A percentile compares a stretch with the other conserved stretches of the same genome.
These are phyloP conservation scores for Daldinia loculata DNA, from an alignment of 495 filamentous ascomycete species.

Conservation along the genomic window DNA sequence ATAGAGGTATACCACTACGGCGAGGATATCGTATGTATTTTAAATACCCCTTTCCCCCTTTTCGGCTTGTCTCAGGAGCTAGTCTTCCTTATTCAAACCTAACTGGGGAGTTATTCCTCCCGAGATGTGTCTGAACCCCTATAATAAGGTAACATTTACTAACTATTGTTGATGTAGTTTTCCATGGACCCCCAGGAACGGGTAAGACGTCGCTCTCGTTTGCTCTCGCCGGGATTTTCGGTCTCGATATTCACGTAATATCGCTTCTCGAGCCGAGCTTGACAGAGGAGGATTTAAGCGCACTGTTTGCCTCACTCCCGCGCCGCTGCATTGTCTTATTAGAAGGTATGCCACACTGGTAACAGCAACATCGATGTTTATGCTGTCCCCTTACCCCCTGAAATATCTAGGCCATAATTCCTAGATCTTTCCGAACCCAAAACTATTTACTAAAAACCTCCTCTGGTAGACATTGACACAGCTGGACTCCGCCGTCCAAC, in stretches of 20 bases:
- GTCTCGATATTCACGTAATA: conserved; percentile 73
- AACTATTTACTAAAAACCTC: not conserved
- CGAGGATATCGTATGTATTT: conserved; percentile 3
- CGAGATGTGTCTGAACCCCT: not conserved
- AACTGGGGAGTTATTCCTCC: not conserved
- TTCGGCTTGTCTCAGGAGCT: not conserved
- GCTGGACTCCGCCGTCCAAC: conserved; percentile 65
- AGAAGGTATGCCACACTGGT: conserved; percentile 48
- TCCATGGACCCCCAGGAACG: conserved; percentile 77
- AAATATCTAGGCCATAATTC: not conserved
- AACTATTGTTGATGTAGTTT: conserved; percentile 31
- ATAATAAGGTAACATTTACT: not conserved
- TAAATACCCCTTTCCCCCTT: not conserved
- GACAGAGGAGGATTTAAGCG: conserved; percentile 73
- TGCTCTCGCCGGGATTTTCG: conserved; percentile 74
- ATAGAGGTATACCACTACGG: not conserved
- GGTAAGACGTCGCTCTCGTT: conserved; percentile 70
- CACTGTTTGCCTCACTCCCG: conserved; percentile 72
- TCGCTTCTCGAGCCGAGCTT: conserved; percentile 67
- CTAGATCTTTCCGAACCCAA: not conserved
- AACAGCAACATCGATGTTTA: not conserved
- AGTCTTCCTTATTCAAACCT: not conserved
- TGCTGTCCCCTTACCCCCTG: not conserved
- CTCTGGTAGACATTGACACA: conserved; percentile 68
- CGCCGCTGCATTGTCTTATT: conserved; percentile 72